Evolutionary conservation across 495 filamentous ascomycete species (phyloP).

Genomic region (Amniculicola lignicola): DNA sequence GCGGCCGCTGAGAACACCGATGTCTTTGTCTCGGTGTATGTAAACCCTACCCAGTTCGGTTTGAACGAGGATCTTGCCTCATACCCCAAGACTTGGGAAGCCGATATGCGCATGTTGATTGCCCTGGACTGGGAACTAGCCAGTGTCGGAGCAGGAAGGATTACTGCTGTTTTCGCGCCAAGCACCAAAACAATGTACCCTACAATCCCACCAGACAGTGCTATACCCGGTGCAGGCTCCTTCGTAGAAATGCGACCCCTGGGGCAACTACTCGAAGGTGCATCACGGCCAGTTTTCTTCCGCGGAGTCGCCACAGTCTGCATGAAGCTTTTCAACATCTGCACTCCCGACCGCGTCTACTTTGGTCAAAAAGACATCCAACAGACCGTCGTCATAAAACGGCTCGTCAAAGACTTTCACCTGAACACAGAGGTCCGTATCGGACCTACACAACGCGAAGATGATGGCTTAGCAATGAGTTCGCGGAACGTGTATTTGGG

Average conservation of each 20-base stretch:
- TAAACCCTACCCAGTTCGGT: slow-evolving; percentile 97
- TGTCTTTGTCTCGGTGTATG: slow-evolving; percentile 85
- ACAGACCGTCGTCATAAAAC: slow-evolving; percentile 84
- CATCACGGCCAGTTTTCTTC: slow-evolving; percentile 90
- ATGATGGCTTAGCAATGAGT: slow-evolving; percentile 87
- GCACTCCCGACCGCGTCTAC: slow-evolving; percentile 81
- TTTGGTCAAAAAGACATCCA: slow-evolving; percentile 99
- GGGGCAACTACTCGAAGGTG: slow-evolving; percentile 74
- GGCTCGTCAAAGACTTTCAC: slow-evolving; percentile 84
- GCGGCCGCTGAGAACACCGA: slow-evolving; percentile 80
- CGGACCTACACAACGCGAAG: slow-evolving; percentile 69
- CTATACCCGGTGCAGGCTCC: slow-evolving; percentile 64
- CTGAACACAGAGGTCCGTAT: slow-evolving; percentile 73
- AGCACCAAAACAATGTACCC: slow-evolving; percentile 86
- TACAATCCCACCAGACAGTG: slow-evolving; percentile 73
- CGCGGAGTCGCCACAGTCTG: slow-evolving; percentile 93
- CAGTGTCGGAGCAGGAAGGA: slow-evolving; percentile 54
- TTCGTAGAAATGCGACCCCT: slow-evolving; percentile 94
- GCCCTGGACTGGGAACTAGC: slow-evolving; percentile 68
- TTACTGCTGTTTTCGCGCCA: slow-evolving; percentile 82
- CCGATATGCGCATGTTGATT: slow-evolving; percentile 64
- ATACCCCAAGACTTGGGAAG: slow-evolving; percentile 88
- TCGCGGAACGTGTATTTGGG: slow-evolving; percentile 93
- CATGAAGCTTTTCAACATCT: slow-evolving; percentile 95
- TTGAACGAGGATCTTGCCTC: slow-evolving; percentile 79